Evolutionary conservation across 176 grass and related monocot species (phyloP).

Genomic region (Cenchrus fungigraminus): DNA sequence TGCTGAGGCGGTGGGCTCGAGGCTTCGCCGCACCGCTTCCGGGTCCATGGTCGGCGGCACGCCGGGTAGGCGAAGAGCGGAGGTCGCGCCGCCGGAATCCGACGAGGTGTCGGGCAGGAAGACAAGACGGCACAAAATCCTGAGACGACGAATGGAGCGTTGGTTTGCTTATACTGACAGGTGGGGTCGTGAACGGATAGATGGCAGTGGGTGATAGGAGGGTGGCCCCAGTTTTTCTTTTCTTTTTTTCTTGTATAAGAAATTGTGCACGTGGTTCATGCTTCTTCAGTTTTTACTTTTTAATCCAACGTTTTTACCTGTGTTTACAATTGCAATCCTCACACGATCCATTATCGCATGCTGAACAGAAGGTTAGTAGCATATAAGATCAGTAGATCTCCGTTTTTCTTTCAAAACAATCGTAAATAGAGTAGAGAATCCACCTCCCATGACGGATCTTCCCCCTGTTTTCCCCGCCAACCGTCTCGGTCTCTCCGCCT

Average conservation of each 20-base stretch:
- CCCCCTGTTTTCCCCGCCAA: no score
- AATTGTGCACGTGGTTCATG: no score
- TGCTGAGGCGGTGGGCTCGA: constrained; percentile 39
- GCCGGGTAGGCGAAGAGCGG: not conserved
- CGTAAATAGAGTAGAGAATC: no score
- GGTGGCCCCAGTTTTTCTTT: no score
- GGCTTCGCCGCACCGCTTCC: constrained; percentile 55
- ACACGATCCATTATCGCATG: not conserved
- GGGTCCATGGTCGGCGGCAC: constrained; percentile 52
- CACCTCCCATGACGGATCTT: no score
- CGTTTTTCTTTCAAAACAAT: no score
- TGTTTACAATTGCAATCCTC: not conserved
- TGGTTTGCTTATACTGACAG: not conserved
- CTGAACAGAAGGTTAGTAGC: no score
- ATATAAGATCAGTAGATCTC: no score
- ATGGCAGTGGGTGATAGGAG: not conserved
- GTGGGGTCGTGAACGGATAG: not conserved
- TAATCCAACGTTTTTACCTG: no score
- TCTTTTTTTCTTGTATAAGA: no score
- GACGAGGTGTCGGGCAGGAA: not conserved
- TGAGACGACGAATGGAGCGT: not conserved
- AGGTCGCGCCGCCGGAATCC: constrained; percentile 12
- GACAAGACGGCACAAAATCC: not conserved
- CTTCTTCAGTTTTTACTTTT: no score
- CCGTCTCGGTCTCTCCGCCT: no score